Conservation (phyloP, 2,329 filamentous ascomycete genomes). For the Venturia aucupariae region DNA sequence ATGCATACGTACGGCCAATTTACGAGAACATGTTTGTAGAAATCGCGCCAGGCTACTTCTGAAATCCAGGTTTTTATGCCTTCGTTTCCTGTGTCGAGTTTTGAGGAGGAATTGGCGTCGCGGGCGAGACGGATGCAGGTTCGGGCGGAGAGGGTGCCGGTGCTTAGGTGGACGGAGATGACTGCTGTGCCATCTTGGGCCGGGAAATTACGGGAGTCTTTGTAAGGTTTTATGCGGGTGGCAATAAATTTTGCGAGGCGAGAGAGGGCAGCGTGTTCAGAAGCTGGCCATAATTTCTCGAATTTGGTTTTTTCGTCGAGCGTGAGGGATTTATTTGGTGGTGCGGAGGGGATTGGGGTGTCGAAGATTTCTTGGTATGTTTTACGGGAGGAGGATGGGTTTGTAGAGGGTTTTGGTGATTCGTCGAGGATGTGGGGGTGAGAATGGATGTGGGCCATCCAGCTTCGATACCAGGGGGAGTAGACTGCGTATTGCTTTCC, state of each 20-base stretch:
- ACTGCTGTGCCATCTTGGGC: constrained; percentile 39
- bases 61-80: constrained; percentile 69
- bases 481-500: constrained; percentile 44
- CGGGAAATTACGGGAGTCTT: constrained; percentile 33
- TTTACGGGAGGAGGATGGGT: constrained; percentile 23
- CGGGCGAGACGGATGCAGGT: constrained; percentile 57
- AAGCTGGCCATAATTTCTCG: constrained; percentile 37
- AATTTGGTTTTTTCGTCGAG: constrained; percentile 33
- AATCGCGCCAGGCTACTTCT: constrained; percentile 79
- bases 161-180: constrained; percentile 63
- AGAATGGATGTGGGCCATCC: constrained; percentile 35
- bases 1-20: constrained; percentile 80
- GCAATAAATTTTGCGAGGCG: constrained; percentile 33
- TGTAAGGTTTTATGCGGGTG: constrained; percentile 33
- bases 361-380: constrained; percentile 26
- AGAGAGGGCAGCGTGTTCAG: constrained; percentile 34
- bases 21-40: constrained; percentile 77
- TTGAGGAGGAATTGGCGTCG: constrained; percentile 50
- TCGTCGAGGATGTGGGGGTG: constrained; percentile 36
- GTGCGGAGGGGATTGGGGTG: constrained; percentile 26
- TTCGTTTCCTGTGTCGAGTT: constrained; percentile 55
- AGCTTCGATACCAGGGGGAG: constrained; percentile 40
- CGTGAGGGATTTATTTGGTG: constrained; percentile 33
- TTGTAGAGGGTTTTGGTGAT: constrained; percentile 32
- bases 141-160: constrained; percentile 57